phyloP scores from a whole-genome alignment of 768 basidiomycete species.

The Mycena rosella region DNA sequence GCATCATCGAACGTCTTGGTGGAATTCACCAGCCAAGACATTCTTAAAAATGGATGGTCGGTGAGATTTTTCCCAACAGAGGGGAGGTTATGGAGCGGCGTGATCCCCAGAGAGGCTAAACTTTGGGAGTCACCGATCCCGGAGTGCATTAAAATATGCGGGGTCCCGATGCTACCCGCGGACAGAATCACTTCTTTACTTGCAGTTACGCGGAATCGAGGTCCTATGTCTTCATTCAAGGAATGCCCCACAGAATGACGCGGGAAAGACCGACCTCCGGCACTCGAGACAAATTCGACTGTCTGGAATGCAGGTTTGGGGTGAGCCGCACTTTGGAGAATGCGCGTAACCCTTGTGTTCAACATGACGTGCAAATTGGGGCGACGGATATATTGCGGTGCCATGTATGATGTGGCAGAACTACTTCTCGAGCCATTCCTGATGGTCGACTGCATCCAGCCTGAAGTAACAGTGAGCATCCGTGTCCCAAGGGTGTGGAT shows the following conservation, averaged over 20 bases:
- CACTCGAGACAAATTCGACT: constrained; percentile 30
- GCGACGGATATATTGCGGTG: constrained; percentile 14
- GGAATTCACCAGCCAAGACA: constrained; percentile 38
- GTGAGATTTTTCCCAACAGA: constrained; percentile 41
- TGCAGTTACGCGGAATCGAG: constrained; percentile 35
- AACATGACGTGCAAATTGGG: constrained; percentile 38
- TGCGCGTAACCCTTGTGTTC: constrained; percentile 37
- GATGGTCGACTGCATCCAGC: constrained; percentile 29
- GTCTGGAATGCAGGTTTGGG: constrained; percentile 21
- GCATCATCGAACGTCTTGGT: constrained; percentile 32
- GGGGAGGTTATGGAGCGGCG: constrained; percentile 37
- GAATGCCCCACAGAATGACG: background rate
- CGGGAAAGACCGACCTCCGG: background rate
- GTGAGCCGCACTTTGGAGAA: constrained; percentile 20
- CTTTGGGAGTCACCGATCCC: constrained; percentile 42
- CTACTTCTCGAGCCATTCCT: constrained; percentile 30
- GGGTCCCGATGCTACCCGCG: constrained; percentile 48
- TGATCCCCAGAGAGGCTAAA: constrained; percentile 35
- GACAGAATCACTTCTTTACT: constrained; percentile 49
- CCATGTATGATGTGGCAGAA: constrained; percentile 36
- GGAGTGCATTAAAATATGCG: constrained; percentile 43
- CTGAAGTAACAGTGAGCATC: constrained; percentile 3
- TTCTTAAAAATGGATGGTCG: constrained; percentile 37
- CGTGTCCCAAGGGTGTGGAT: background rate
- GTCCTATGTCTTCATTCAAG: background rate